Evolutionary conservation across 345 rosid species (phyloP).

Genomic region (Hevea brasiliensis): DNA sequence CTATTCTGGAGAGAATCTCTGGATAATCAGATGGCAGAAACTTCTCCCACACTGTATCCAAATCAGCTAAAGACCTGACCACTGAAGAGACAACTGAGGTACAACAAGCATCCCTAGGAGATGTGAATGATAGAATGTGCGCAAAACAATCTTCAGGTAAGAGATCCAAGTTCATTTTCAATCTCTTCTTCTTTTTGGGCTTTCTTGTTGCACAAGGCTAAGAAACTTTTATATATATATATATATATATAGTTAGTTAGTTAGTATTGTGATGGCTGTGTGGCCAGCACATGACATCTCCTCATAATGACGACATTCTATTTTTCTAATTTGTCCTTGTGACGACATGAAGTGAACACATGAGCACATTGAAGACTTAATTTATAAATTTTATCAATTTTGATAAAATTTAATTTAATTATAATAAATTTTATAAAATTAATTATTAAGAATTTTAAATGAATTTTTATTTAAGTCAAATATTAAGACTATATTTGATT

Average conservation of each 20-base stretch:
- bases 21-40: slow-evolving; percentile 32
- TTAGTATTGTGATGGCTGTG: neutral
- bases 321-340: neutral
- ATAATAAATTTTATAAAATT: no score
- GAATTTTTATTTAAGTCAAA: no score
- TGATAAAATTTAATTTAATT: no score
- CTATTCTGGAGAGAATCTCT: slow-evolving; percentile 15
- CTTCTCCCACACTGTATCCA: slow-evolving; percentile 34
- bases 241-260: neutral
- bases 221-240: no score
- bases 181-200: neutral
- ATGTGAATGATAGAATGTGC: slow-evolving; percentile 28
- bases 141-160: slow-evolving; percentile 21
- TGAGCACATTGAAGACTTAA: no score
- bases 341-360: slow-evolving; percentile 6
- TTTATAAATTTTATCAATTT: no score
- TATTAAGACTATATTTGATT: no score
- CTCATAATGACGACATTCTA: slow-evolving; percentile 9
- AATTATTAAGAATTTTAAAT: no score
- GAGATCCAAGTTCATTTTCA: slow-evolving; percentile 2
- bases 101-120: slow-evolving; percentile 37
- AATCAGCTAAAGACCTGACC: slow-evolving; percentile 29
- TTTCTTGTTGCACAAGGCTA: neutral
- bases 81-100: slow-evolving; percentile 25
- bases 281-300: neutral